These are phyloP conservation scores for Alnus rubra DNA, from an alignment of 306 rosid species.

Conservation along the genomic window DNA sequence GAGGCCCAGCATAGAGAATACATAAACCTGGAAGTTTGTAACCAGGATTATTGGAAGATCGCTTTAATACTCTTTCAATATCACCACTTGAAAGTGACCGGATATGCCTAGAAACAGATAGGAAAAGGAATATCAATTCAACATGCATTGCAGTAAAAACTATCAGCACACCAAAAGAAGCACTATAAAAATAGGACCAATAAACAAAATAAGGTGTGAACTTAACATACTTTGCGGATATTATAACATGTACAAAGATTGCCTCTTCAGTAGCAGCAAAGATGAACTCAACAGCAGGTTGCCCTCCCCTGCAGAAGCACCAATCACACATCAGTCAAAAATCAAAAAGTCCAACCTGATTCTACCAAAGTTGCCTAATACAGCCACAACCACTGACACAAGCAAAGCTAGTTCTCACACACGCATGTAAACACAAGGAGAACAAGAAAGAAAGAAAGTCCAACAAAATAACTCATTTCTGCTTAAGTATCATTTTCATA, in stretches of 20 bases:
- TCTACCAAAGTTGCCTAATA: background rate
- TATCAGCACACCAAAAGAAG: background rate
- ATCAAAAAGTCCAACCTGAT: constrained; percentile 12
- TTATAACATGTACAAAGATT: constrained; percentile 75
- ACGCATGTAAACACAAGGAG: background rate
- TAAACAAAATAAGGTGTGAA: constrained; percentile 14
- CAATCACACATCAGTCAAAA: constrained; percentile 37
- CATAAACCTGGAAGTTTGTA: constrained; percentile 81
- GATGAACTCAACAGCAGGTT: constrained; percentile 77
- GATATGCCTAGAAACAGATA: constrained; percentile 56
- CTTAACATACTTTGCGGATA: constrained; percentile 73
- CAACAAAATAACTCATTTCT: background rate
- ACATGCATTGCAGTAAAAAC: constrained; percentile 1
- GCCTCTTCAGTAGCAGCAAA: constrained; percentile 96
- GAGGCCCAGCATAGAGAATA: constrained; percentile 23
- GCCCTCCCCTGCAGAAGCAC: constrained; percentile 77
- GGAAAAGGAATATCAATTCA: constrained; percentile 4
- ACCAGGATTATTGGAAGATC: constrained; percentile 49
- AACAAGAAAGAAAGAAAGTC: background rate
- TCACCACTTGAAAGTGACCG: constrained; percentile 73
- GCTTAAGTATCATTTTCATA: background rate
- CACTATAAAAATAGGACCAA: background rate
- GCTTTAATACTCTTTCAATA: constrained; percentile 68
- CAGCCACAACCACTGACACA: constrained; percentile 22
- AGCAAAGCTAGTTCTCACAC: constrained; percentile 22